Evolutionary conservation across 768 basidiomycete genomes (phyloP).

Genomic region (Psilocybe subaeruginosa): DNA sequence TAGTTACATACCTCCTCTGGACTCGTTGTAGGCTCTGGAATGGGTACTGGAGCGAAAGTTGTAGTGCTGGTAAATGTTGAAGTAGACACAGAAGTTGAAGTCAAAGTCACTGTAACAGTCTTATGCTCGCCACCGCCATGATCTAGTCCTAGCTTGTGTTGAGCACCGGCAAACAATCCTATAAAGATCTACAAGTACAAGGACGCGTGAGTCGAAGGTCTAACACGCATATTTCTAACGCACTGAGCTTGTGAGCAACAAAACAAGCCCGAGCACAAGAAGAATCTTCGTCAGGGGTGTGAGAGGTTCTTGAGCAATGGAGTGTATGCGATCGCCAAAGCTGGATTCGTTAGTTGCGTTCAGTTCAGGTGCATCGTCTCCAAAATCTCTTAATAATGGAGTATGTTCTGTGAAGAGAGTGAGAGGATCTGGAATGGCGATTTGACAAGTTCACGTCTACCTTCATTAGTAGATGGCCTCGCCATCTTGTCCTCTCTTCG

Average conservation of each 20-base stretch:
- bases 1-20: constrained; percentile 50
- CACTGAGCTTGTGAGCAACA: constrained; percentile 79
- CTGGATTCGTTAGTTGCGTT: constrained; percentile 28
- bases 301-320: constrained; percentile 74
- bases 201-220: constrained; percentile 12
- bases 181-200: constrained; percentile 65
- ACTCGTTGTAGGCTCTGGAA: constrained; percentile 52
- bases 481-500: constrained; percentile 58
- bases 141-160: constrained; percentile 69
- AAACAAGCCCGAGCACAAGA: constrained; percentile 69
- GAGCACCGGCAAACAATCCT: constrained; percentile 89
- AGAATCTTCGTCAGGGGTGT: constrained; percentile 86
- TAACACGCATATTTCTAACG: constrained; percentile 19
- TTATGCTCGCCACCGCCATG: constrained; percentile 32
- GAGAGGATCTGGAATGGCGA: not conserved
- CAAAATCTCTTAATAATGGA: constrained; percentile 60
- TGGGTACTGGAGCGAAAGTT: constrained; percentile 40
- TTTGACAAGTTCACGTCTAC: constrained; percentile 30
- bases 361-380: constrained; percentile 32
- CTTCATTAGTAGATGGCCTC: constrained; percentile 60
- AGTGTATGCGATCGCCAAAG: constrained; percentile 51
- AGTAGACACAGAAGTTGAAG: constrained; percentile 31
- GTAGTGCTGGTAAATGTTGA: constrained; percentile 30
- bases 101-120: constrained; percentile 44
- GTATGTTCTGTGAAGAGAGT: constrained; percentile 53